Evolutionary conservation across 345 rosid species (phyloP).

Genomic region (Rhodamnia rubescens): DNA sequence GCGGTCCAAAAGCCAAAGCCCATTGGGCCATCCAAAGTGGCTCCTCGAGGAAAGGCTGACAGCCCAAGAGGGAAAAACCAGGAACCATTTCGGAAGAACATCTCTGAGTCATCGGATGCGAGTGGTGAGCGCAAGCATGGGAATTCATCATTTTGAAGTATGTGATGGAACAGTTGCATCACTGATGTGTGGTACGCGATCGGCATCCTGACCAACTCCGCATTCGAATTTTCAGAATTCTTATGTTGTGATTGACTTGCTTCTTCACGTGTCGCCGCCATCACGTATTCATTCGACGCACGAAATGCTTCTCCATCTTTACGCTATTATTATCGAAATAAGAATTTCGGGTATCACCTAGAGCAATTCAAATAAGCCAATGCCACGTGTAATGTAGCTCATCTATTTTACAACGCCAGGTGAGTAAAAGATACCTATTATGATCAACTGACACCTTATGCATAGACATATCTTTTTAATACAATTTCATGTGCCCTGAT

Average conservation of each 20-base stretch:
- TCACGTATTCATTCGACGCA: not conserved
- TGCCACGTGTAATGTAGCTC: not conserved
- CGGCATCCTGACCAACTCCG: accelerated
- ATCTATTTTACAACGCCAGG: not conserved
- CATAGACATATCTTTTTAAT: not conserved
- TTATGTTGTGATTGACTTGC: not conserved
- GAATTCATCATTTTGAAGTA: not conserved
- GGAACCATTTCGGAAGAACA: not conserved
- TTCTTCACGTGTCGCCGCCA: not conserved
- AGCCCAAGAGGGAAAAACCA: not conserved
- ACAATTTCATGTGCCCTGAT: not conserved
- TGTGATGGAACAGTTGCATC: not conserved
- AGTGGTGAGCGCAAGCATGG: not conserved
- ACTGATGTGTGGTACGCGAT: accelerated
- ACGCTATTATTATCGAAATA: not conserved
- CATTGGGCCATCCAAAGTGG: not conserved
- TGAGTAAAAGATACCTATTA: no score
- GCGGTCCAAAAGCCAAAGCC: not conserved
- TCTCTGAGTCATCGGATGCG: not conserved
- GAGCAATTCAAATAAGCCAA: not conserved
- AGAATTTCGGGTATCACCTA: no score
- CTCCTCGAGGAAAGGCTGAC: no score
- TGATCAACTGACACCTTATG: not conserved
- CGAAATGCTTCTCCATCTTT: accelerated
- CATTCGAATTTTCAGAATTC: accelerated